These are phyloP conservation scores for Diophrys appendiculata DNA, from an alignment of 73 alveolate genomes.

Conservation along the genomic window DNA sequence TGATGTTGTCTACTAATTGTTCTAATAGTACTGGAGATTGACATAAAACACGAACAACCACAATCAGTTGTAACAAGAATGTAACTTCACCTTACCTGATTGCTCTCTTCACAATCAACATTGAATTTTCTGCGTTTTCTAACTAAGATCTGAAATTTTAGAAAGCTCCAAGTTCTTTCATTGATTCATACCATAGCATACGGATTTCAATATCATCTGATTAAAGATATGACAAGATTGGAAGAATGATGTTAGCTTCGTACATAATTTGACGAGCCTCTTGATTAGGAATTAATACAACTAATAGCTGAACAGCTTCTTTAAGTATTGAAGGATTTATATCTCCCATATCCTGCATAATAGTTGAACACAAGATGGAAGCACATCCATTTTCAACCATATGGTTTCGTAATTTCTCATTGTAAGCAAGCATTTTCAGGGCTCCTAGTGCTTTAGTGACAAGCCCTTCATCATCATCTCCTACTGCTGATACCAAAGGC, in stretches of 20 bases:
- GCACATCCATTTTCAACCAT: constrained; percentile 53
- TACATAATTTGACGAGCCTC: constrained; percentile 43
- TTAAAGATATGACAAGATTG: constrained; percentile 24
- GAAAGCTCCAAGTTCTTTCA: constrained; percentile 51
- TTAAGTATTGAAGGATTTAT: constrained; percentile 17
- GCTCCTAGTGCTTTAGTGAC: constrained; percentile 33
- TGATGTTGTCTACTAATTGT: constrained; percentile 35
- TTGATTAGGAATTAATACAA: constrained; percentile 23
- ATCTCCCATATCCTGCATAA: constrained; percentile 39
- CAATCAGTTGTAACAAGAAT: constrained; percentile 37
- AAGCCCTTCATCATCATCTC: constrained; percentile 41
- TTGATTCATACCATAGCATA: constrained; percentile 48
- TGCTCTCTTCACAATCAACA: constrained; percentile 50
- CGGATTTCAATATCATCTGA: constrained; percentile 39
- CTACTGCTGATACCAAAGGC: constrained; percentile 37
- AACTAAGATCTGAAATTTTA: constrained; percentile 32
- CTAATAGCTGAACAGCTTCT: constrained; percentile 29
- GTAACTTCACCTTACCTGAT: constrained; percentile 35
- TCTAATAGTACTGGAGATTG: constrained; percentile 38
- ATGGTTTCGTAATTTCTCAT: constrained; percentile 25
- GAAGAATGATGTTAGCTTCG: constrained; percentile 37
- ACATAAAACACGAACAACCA: constrained; percentile 36
- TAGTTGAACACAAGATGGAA: constrained; percentile 35
- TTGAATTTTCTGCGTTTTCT: constrained; percentile 49
- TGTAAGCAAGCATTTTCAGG: constrained; percentile 21